Evolutionary conservation across 2,329 filamentous ascomycete genomes (phyloP), one percentile per base, ranked within the genome.

Genomic region (Diaporthe citrichinensis): DNA sequence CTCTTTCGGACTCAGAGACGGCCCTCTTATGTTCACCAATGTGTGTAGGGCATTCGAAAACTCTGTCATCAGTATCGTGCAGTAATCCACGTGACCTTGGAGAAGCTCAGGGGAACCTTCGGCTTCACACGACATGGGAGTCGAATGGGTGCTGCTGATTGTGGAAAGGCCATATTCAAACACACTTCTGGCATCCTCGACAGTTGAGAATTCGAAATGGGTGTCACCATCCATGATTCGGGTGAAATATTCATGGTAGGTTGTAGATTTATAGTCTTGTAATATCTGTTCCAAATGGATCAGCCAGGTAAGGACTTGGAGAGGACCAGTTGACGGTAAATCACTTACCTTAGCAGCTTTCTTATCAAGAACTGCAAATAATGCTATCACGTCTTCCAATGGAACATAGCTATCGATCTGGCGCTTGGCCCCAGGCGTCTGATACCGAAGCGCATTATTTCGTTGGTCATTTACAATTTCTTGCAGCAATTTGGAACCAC

Each of bases 401-500:
- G 61, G 25, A 28, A 67, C 61, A 14, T 67, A 67, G 46, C 5
- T 8, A 36, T 67, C 20, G 17, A 34, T 34, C 17, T 67, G 41
- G 28, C 2, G 41, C 44, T 49, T 51, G 15, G 15, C 34, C 28
- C 7, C 44, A 67, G 14, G 41, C 23, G 3, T n/a, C 20, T n/a
- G 4, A n/a, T n/a, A 20, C 4, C 36, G 31, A n/a, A 31, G 41
- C 34, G 61, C 39, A 36, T 51, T 41, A 14, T 34, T 67, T n/a
- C 15, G 61, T 12, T 51, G 61, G 31, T 46, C 44, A 67, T 36
- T 28, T 49, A 67, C 61, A 8, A 49, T 67, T 67, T 31, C 61
- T 67, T 67, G 41, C 39, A 67, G 10, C 61, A 67, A 34, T 23
- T 67, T 67, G 14, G 41, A 67, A 4, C 61, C 61, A 34, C 61